phyloP scores from a whole-genome alignment of 495 filamentous ascomycete genomes.

The Acidomyces sp. region DNA sequence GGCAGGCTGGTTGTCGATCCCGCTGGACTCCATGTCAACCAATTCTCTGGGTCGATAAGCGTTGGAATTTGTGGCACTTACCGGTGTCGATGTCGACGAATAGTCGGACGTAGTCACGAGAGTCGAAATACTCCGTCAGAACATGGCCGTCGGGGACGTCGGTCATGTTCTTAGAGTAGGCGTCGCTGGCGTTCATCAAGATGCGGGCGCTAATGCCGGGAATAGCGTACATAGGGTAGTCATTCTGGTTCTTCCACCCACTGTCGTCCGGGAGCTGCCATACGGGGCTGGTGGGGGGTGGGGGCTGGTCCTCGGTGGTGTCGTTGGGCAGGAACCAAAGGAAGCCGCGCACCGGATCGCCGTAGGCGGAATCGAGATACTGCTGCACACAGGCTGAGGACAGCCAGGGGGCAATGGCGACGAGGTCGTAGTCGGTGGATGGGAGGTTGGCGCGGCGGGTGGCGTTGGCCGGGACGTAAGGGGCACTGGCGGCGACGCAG shows the following conservation, averaged over 20 bases:
- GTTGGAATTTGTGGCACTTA: slow-evolving; percentile 11
- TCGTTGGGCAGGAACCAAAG: slow-evolving; percentile 61
- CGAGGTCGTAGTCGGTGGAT: slow-evolving; percentile 37
- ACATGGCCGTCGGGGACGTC: slow-evolving; percentile 43
- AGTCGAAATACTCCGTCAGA: slow-evolving; percentile 34
- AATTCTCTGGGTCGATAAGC: slow-evolving; percentile 33
- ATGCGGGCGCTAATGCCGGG: slow-evolving; percentile 48
- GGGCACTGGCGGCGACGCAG: slow-evolving; percentile 45
- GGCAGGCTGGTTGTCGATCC: slow-evolving; percentile 37
- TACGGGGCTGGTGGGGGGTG: slow-evolving; percentile 38
- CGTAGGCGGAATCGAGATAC: slow-evolving; percentile 51
- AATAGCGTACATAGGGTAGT: slow-evolving; percentile 76
- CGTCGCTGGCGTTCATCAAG: slow-evolving; percentile 57
- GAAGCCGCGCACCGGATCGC: slow-evolving; percentile 48
- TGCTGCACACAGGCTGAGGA: slow-evolving; percentile 51
- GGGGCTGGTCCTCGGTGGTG: slow-evolving; percentile 45
- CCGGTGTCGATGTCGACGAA: slow-evolving; percentile 41
- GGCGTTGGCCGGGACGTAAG: slow-evolving; percentile 57
- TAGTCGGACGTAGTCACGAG: slow-evolving; percentile 39
- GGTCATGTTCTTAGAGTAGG: slow-evolving; percentile 61
- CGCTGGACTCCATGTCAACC: slow-evolving; percentile 15
- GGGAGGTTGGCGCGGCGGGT: slow-evolving; percentile 59
- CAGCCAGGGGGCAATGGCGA: slow-evolving; percentile 86
- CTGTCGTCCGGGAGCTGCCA: slow-evolving; percentile 57
- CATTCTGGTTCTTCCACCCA: slow-evolving; percentile 48